These are phyloP conservation scores for Omphalotus olearius DNA, from an alignment of 1,284 basidiomycete species.

Conservation along the genomic window DNA sequence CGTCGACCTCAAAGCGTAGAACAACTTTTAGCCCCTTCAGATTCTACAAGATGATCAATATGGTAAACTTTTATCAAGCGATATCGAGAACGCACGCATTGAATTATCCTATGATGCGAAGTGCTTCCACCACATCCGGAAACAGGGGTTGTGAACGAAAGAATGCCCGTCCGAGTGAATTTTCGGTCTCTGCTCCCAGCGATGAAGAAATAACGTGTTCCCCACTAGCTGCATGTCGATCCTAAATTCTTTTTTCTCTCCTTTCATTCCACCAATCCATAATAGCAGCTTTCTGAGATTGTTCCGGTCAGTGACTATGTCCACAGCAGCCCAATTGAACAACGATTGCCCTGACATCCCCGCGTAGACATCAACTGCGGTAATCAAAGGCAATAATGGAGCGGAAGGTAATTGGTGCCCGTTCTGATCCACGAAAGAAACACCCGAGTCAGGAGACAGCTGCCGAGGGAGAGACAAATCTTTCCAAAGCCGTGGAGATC, in stretches of 20 bases:
- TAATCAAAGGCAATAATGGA: constrained; percentile 44
- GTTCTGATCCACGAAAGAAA: constrained; percentile 47
- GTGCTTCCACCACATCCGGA: constrained; percentile 37
- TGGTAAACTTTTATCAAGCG: background rate
- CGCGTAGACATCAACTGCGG: constrained; percentile 39
- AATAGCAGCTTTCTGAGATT: constrained; percentile 50
- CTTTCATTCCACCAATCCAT: constrained; percentile 37
- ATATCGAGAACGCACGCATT: constrained; percentile 36
- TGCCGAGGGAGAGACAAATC: constrained; percentile 39
- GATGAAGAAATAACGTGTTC: constrained; percentile 47
- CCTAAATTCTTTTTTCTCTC: constrained; percentile 38
- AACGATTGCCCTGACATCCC: constrained; percentile 22
- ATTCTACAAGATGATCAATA: constrained; percentile 27
- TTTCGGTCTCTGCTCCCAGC: constrained; percentile 39
- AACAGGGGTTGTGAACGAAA: constrained; percentile 39
- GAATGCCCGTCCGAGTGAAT: constrained; percentile 30
- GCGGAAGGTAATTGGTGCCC: constrained; percentile 36
- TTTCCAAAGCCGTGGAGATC: constrained; percentile 48
- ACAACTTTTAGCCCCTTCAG: constrained; percentile 45
- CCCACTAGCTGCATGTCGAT: constrained; percentile 56
- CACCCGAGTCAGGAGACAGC: constrained; percentile 42
- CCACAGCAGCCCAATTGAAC: constrained; percentile 46
- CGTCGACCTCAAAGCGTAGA: constrained; percentile 48
- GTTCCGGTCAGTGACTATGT: constrained; percentile 58
- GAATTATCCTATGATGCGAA: constrained; percentile 48